A percentile compares a stretch with the other conserved stretches of the same genome.
Conservation (phyloP, 169 alveolate genomes). For the Cyclospora cayetanensis region DNA sequence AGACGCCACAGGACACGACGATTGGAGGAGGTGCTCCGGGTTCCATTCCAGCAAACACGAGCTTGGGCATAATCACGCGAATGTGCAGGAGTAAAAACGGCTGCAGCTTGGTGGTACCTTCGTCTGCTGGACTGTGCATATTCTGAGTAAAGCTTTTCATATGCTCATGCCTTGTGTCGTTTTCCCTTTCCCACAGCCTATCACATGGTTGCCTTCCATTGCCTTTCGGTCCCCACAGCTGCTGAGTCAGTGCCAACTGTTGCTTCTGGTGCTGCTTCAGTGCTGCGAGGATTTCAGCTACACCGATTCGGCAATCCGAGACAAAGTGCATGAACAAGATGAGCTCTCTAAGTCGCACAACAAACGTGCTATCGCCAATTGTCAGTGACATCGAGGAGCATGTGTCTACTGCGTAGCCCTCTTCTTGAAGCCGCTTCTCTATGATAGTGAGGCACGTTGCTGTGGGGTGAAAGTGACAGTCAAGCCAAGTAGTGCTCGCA, state of each 20-base stretch:
- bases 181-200: neutral
- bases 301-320: slow-evolving; percentile 9
- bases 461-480: neutral
- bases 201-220: neutral
- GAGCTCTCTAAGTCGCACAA: slow-evolving; percentile 30
- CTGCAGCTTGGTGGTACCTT: neutral
- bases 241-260: slow-evolving; percentile 27
- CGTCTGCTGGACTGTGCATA: neutral
- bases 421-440: neutral
- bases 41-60: neutral
- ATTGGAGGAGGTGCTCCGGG: slow-evolving; percentile 12
- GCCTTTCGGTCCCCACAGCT: neutral
- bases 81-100: slow-evolving; percentile 1
- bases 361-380: neutral
- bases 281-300: neutral
- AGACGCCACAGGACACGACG: neutral
- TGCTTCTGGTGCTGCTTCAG: slow-evolving; percentile 1
- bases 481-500: slow-evolving; percentile 7
- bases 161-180: neutral
- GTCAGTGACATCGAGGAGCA: slow-evolving; percentile 16
- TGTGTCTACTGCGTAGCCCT: neutral
- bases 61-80: neutral
- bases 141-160: neutral
- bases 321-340: neutral
- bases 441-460: neutral